phyloP scores from a whole-genome alignment of 169 alveolate species.

The Cryptosporidium felis region DNA sequence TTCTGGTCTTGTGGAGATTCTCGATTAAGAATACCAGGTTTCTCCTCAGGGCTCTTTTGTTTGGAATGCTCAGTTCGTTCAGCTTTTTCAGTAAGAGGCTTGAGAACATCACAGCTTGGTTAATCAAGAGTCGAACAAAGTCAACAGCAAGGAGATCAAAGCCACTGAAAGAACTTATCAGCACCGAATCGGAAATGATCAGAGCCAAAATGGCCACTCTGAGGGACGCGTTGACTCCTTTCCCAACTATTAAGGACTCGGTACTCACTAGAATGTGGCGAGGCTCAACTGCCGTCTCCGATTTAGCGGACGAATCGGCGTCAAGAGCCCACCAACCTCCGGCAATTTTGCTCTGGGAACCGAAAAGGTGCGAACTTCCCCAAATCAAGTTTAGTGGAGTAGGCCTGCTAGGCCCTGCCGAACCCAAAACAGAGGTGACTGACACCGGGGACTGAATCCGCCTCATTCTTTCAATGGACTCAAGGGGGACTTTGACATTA shows the following conservation, averaged over 20 bases:
- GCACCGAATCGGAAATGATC: slow-evolving; percentile 18
- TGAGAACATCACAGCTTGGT: slow-evolving; percentile 9
- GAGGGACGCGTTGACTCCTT: slow-evolving; percentile 20
- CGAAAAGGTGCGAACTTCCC: neutral
- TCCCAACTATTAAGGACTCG: slow-evolving; percentile 13
- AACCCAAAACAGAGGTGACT: slow-evolving; percentile 76
- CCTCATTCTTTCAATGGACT: slow-evolving; percentile 20
- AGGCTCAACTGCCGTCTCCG: neutral
- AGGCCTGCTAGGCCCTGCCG: slow-evolving; percentile 82
- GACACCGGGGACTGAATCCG: slow-evolving; percentile 49
- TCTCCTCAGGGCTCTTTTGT: neutral
- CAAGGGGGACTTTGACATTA: neutral
- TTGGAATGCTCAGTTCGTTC: neutral
- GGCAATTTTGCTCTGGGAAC: neutral
- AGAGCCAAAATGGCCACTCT: slow-evolving; percentile 3
- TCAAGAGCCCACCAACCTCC: slow-evolving; percentile 19
- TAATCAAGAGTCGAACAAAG: neutral
- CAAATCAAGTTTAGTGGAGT: slow-evolving; percentile 76
- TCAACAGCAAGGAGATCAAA: slow-evolving; percentile 5
- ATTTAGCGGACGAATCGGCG: neutral
- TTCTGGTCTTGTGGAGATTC: neutral
- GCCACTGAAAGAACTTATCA: slow-evolving; percentile 4
- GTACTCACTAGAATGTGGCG: slow-evolving; percentile 14
- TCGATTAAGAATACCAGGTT: slow-evolving; percentile 10
- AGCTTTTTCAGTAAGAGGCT: slow-evolving; percentile 16